Conservation (phyloP, 2,329 filamentous ascomycete genomes). For the Pseudohalonectria lignicola region DNA sequence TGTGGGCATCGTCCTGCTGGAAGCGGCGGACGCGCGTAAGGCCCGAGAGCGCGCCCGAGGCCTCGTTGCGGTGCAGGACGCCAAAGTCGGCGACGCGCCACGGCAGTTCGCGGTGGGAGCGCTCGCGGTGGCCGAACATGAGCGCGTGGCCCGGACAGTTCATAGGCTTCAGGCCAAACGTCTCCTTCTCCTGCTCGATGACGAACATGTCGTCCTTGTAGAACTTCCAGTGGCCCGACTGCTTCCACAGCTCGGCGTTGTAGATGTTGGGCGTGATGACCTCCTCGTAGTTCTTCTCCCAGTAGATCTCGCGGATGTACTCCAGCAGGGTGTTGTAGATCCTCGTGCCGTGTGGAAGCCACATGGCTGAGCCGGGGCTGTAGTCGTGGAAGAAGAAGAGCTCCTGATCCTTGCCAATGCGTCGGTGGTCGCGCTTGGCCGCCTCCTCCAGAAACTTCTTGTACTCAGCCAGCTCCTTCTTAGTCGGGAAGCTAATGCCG, state of each 20-base stretch:
- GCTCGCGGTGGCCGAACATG: conserved; percentile 62
- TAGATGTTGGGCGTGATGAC: conserved; percentile 96
- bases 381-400: conserved; percentile 94
- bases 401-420: conserved; percentile 90
- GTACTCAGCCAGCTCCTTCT: conserved; percentile 88
- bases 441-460: conserved; percentile 94
- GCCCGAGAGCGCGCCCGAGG: conserved; percentile 70
- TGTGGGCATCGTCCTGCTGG: conserved; percentile 85
- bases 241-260: conserved; percentile 87
- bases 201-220: conserved; percentile 88
- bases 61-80: conserved; percentile 76
- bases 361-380: conserved; percentile 90
- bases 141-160: conserved; percentile 86
- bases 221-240: conserved; percentile 86
- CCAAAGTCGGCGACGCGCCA: conserved; percentile 77
- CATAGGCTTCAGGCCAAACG: conserved; percentile 52
- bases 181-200: conserved; percentile 69
- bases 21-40: conserved; percentile 77
- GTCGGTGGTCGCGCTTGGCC: conserved; percentile 92
- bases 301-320: conserved; percentile 80
- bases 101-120: conserved; percentile 71
- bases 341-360: conserved; percentile 66
- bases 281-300: conserved; percentile 86
- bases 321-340: conserved; percentile 34
- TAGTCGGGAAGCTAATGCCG: conserved; percentile 89